Evolutionary conservation across 192 early-diverging fungal genomes (phyloP), one percentile per base, ranked within the genome.

Genomic region (Mortierella hygrophila): DNA sequence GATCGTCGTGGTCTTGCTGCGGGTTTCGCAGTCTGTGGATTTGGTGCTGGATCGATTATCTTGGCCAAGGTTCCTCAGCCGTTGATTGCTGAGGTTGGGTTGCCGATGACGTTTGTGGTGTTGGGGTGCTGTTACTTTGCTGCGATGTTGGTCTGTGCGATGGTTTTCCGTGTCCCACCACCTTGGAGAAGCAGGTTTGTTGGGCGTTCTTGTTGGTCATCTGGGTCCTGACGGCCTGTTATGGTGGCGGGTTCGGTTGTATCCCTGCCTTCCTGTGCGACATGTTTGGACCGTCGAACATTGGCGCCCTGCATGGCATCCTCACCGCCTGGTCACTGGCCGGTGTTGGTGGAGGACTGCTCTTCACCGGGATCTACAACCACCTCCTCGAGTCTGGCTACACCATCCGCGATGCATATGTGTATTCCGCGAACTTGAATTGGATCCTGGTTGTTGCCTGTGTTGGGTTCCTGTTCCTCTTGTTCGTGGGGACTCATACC

Each of bases 271-370:
- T 94, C 81, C 81, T 96, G 42, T 91, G 94, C 18, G 95, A 96
- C 77, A 93, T 94, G 92, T 96, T 96, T 85, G 94, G 94, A n/a
- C 91, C 93, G n/a, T 89, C 93, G 37, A 96, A 96, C 88, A 93
- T 94, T 82, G 92, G 93, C 0, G 90, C 93, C 0, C 92, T 93
- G 46, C 94, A 96, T 76, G 95, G 95, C 10, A 89, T 95, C 38
- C 90, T 96, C 40, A 95, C 94, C 1, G 94, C 94, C 4, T 96
- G 95, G 94, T 94, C 95, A 18, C 88, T 93, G 41, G 94, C 91
- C 6, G 93, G 93, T n/a, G 93, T 96, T 26, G 93, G 91, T 29
- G 95, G 95, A 60, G 94, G 94, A 16, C 85, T 96, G 70, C 82
- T 93, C 7, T 96, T 94, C 87, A 94, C 92, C 21, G 88, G 83